Evolutionary conservation across 2,329 filamentous ascomycete species (phyloP), one percentile per base, ranked within the genome.

Genomic region (Aspergillus jensenii): DNA sequence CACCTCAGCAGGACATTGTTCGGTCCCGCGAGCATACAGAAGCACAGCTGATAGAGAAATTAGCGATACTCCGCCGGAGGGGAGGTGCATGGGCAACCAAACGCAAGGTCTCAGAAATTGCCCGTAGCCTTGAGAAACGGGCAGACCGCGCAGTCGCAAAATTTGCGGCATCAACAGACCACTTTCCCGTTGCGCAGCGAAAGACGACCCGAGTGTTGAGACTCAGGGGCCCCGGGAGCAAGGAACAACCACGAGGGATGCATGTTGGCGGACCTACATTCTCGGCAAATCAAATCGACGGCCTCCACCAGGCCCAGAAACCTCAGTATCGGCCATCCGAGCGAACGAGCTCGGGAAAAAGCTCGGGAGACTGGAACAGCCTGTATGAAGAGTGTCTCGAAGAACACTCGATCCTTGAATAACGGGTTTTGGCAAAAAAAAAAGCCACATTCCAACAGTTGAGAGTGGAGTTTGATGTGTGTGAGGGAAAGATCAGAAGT

Each of bases 311-410:
- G 6, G 2, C 27, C 3, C 33, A 40, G n/a, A 25, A 14, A 6
- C 25, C 35, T 19, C 17, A 46, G 35, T 19, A 19, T 12, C 35
- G 15, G 19, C 17, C 45, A 59, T 33, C 55, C 11, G 55, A 56
- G 39, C 60, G 65, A 48, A 53, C 53, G 8, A 53, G 58, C 35
- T 65, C 63, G 11, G 64, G 62, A 25, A 62, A 48, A 31, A 62
- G 48, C 40, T 62, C 56, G 15, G 62, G 63, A 12, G 67, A 70
- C 12, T 60, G 64, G 52, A 63, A 59, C 19, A 68, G 59, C 47
- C 49, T 60, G 31, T 69, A 69, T 50, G 63, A 64, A 21, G 67
- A 69, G 40, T 68, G 65, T 55, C 54, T 69, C 25, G 60, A 65
- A 14, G 66, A 68, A 61, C 68, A 64, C 59, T 58, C 68, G 56